Evolutionary conservation across 2,329 filamentous ascomycete species (phyloP), one percentile per base, ranked within the genome.

Genomic region (Lecanosticta acicola): DNA sequence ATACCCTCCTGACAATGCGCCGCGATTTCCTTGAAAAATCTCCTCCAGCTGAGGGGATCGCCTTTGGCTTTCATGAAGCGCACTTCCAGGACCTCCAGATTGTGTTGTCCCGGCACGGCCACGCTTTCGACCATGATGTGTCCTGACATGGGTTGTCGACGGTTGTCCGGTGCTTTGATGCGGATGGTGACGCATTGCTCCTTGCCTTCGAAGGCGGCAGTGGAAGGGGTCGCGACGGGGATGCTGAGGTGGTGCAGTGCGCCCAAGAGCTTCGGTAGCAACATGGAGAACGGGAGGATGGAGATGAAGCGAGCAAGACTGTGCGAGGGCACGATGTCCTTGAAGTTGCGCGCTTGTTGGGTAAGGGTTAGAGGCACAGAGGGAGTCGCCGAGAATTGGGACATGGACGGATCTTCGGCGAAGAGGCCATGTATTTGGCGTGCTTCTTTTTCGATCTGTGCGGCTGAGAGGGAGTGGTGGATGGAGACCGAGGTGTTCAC

Each of bases 21-120:
- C 21, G 87, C 87, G n/a, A 96, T 79, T 67, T 88, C 90, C 71
- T 98, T 98, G 75, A 98, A 98, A 65, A 98, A 88, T 26, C 93
- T 76, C 50, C 93, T 80, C 93, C 94, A 98, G 71, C 97, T 91
- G 40, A 98, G 70, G 3, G 93, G 93, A 71, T 98, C 93, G 4
- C 93, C 93, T 71, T 95, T 96, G 43, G 87, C 78, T 71, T 98
- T 98, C 55, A 94, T 79, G 64, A 98, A 97, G 41, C 88, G 78
- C 20, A 96, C 86, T 66, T 96, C 90, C 18, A 90, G 76, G 24
- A 91, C 68, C 50, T 85, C 83, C 9, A 37, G 39, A 4, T 32
- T 32, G 20, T 24, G 10, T 3, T 48, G 49, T 3, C 55, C 70
- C 8, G 71, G 71, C 43, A 75, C 72, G 1, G 71, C 77, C 53